phyloP scores from a whole-genome alignment of 768 basidiomycete species.

The Calvatia gigantea region DNA sequence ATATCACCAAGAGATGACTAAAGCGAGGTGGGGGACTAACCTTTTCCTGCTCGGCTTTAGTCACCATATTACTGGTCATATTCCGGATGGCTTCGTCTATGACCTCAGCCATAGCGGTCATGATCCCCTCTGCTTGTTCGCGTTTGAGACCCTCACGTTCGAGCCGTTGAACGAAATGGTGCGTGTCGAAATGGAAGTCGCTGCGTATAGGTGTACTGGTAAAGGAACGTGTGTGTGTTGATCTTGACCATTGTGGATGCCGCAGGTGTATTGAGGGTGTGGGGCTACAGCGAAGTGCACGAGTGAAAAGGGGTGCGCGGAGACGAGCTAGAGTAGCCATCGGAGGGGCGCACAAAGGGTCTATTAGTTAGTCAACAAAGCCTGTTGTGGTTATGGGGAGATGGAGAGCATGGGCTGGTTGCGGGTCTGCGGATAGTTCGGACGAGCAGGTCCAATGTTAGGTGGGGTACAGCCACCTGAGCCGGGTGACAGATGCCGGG shows the following conservation, averaged over 20 bases:
- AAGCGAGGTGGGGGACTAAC: conserved; percentile 33
- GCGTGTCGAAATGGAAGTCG: conserved; percentile 91
- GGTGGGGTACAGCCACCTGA: background rate
- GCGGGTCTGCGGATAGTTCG: background rate
- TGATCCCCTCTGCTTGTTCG: conserved; percentile 93
- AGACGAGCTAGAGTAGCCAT: background rate
- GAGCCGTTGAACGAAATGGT: conserved; percentile 89
- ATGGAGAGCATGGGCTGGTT: background rate
- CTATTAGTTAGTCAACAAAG: background rate
- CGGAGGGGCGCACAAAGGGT: background rate
- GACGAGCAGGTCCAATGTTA: background rate
- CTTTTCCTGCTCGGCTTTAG: conserved; percentile 95
- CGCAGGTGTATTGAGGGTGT: background rate
- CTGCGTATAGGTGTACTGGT: conserved; percentile 22
- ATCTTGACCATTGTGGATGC: background rate
- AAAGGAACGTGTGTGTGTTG: conserved; percentile 24
- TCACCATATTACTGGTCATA: conserved; percentile 96
- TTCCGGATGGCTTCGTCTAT: conserved; percentile 96
- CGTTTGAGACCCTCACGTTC: conserved; percentile 87
- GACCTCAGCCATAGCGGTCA: conserved; percentile 95
- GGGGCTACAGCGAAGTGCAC: background rate
- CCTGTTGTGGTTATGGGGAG: background rate
- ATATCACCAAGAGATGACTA: too few species aligned
- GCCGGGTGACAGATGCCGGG: background rate
- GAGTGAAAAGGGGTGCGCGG: background rate